Conservation (phyloP, 1,284 basidiomycete genomes). For the Apiotrichum mycotoxinovorans region DNA sequence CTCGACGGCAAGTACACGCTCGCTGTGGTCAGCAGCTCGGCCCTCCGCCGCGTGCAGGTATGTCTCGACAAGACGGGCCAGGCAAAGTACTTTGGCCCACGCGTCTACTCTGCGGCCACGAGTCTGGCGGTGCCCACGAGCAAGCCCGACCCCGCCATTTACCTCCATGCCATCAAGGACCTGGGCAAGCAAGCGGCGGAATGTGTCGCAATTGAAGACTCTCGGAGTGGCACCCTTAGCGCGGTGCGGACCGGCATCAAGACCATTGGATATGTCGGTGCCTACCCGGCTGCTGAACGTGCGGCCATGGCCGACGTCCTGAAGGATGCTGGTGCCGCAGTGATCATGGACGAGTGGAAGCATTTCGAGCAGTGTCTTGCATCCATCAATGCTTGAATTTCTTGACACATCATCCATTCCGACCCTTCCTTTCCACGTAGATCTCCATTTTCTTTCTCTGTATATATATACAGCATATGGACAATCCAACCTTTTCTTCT, state of each 20-base stretch:
- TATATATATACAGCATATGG: no score
- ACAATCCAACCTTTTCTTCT: no score
- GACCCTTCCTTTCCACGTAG: no score
- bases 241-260: slow-evolving; percentile 23
- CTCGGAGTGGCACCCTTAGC: slow-evolving; percentile 20
- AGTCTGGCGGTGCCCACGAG: slow-evolving; percentile 20
- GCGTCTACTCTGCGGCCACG: slow-evolving; percentile 27
- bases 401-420: no score
- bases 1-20: slow-evolving; percentile 17
- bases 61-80: slow-evolving; percentile 21
- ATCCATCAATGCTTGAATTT: neutral
- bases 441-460: no score
- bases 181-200: slow-evolving; percentile 13
- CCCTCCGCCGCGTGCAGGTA: slow-evolving; percentile 24
- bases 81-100: slow-evolving; percentile 17
- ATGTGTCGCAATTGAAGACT: slow-evolving; percentile 30
- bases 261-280: slow-evolving; percentile 28
- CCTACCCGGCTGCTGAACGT: slow-evolving; percentile 22
- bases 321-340: slow-evolving; percentile 21
- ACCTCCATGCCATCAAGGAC: slow-evolving; percentile 17
- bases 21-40: slow-evolving; percentile 24
- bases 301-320: slow-evolving; percentile 16
- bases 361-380: slow-evolving; percentile 20
- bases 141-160: slow-evolving; percentile 34
- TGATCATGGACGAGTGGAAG: slow-evolving; percentile 27